These are phyloP conservation scores for Gillenia trifoliata DNA, from an alignment of 306 rosid genomes.

Conservation along the genomic window DNA sequence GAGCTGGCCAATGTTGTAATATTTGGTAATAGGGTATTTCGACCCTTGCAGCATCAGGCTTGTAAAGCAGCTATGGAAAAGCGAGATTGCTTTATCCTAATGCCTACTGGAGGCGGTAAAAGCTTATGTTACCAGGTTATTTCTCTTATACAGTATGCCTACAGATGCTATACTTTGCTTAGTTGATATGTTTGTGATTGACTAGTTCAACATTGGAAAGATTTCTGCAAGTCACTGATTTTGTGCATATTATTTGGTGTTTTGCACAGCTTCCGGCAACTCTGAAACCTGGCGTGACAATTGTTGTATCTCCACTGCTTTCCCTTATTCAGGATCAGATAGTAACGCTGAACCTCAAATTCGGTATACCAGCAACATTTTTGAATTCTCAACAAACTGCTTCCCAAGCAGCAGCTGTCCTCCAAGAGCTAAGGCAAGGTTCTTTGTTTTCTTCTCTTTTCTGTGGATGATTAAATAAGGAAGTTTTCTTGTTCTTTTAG, in stretches of 20 bases:
- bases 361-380: constrained; percentile 87
- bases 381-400: constrained; percentile 89
- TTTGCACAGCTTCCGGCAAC: constrained; percentile 89
- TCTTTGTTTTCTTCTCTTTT: constrained; percentile 33
- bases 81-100: constrained; percentile 81
- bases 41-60: constrained; percentile 91
- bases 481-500: constrained; percentile 5
- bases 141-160: constrained; percentile 1
- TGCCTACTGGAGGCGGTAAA: constrained; percentile 99
- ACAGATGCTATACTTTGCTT: neutral
- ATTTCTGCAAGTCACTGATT: neutral
- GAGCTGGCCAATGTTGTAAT: constrained; percentile 89
- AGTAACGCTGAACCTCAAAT: constrained; percentile 76
- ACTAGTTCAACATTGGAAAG: neutral
- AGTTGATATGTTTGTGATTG: neutral
- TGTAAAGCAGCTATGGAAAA: constrained; percentile 73
- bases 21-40: constrained; percentile 71
- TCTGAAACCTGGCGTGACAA: constrained; percentile 75
- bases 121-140: constrained; percentile 94
- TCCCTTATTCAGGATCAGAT: constrained; percentile 98
- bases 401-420: constrained; percentile 74
- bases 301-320: constrained; percentile 89
- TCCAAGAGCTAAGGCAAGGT: constrained; percentile 88
- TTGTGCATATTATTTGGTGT: neutral
- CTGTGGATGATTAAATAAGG: constrained; percentile 8